Conservation (phyloP, 495 filamentous ascomycete genomes). For the Hypoxylon crocopeplum region DNA sequence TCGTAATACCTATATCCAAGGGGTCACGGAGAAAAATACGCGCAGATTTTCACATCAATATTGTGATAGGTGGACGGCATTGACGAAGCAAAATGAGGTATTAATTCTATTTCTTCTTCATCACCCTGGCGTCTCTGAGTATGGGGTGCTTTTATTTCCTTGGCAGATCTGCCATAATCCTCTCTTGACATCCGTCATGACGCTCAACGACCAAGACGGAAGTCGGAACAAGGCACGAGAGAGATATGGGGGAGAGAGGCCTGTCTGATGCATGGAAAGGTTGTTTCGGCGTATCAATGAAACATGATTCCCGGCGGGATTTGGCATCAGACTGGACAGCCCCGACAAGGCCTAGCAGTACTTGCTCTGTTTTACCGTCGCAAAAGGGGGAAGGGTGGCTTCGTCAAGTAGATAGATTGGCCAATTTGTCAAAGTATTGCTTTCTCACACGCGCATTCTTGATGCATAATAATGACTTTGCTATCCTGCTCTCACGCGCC, state of each 20-base stretch:
- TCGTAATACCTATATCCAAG: constrained; percentile 60
- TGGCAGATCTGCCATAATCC: constrained; percentile 28
- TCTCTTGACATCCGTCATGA: constrained; percentile 22
- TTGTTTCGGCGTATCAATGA: constrained; percentile 42
- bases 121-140: constrained; percentile 7
- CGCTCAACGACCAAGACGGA: constrained; percentile 32
- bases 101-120: constrained; percentile 25
- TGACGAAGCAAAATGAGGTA: constrained; percentile 30
- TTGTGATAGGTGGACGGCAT: constrained; percentile 22
- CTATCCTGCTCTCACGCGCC: background rate
- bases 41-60: constrained; percentile 7
- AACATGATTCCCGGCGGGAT: constrained; percentile 31
- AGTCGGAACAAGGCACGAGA: constrained; percentile 27
- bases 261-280: constrained; percentile 41
- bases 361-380: constrained; percentile 30
- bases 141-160: constrained; percentile 15
- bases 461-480: constrained; percentile 8
- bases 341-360: constrained; percentile 19
- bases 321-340: constrained; percentile 35
- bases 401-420: constrained; percentile 43
- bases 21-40: background rate
- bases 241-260: constrained; percentile 26
- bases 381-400: constrained; percentile 26
- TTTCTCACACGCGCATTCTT: constrained; percentile 6
- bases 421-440: constrained; percentile 39